Evolutionary conservation across 352 stramenopile genomes (phyloP).

Genomic region (Globisporangium radiosum): DNA sequence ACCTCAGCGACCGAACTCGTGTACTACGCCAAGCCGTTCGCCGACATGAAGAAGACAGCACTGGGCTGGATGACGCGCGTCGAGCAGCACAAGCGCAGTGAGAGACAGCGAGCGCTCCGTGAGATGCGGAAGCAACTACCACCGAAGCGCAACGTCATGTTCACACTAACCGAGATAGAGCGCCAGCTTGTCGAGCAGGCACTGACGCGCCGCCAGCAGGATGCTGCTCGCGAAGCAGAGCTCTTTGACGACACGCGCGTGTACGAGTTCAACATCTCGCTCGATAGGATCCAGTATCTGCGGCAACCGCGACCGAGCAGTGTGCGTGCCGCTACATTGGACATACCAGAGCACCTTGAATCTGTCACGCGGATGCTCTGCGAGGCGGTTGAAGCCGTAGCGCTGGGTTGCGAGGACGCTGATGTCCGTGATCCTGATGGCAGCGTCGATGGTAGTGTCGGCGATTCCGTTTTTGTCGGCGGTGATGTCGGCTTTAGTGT

Average conservation of each 20-base stretch:
- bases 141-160: conserved; percentile 24
- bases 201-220: conserved; percentile 8
- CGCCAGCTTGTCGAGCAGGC: conserved; percentile 6
- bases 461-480: conserved; percentile 16
- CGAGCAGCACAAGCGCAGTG: conserved; percentile 6
- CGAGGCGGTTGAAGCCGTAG: conserved; percentile 23
- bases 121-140: conserved; percentile 17
- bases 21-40: conserved; percentile 42
- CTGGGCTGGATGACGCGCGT: conserved; percentile 34
- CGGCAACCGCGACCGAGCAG: conserved; percentile 12
- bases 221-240: conserved; percentile 11
- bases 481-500: no score
- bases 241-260: conserved; percentile 25
- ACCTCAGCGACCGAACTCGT: conserved; percentile 22
- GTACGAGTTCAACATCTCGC: conserved; percentile 22
- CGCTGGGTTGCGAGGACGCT: conserved; percentile 8
- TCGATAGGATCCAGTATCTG: conserved; percentile 7
- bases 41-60: conserved; percentile 40
- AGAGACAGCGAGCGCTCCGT: conserved; percentile 14
- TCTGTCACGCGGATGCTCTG: conserved; percentile 1
- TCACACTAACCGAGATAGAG: conserved; percentile 10
- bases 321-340: background rate
- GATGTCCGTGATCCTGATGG: background rate
- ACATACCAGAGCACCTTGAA: background rate
- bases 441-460: background rate